Conservation (phyloP, 768 basidiomycete species). For the Thelephora ganbajun region DNA sequence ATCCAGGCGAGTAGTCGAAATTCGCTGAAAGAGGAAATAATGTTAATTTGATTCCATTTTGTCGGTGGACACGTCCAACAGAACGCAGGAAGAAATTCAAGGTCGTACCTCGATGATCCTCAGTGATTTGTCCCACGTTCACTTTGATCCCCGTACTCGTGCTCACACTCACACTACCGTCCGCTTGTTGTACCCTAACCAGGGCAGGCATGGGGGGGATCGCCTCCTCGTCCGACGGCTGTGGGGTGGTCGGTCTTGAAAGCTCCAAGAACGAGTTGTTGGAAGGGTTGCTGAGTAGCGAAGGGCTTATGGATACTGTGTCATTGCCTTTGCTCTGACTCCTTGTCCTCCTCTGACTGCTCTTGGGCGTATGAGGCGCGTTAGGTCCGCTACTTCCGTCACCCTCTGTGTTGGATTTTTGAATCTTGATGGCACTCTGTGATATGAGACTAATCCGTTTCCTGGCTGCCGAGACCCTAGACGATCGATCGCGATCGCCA, state of each 20-base stretch:
- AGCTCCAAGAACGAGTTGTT: neutral
- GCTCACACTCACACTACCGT: neutral
- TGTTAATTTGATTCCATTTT: no score
- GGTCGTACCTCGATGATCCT: no score
- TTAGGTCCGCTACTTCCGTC: neutral
- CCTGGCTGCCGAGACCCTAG: constrained; percentile 45
- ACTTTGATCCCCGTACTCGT: neutral
- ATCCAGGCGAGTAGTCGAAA: no score
- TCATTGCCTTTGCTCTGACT: neutral
- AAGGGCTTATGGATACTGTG: neutral
- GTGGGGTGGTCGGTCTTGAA: neutral
- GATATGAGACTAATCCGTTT: constrained; percentile 50
- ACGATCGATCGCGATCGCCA: neutral
- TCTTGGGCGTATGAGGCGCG: neutral
- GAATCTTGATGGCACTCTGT: constrained; percentile 53
- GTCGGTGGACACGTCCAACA: no score
- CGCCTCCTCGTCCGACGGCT: neutral
- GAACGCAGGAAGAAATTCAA: no score
- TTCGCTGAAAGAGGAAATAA: no score
- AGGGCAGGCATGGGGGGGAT: neutral
- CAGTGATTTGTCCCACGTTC: no score
- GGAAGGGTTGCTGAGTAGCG: neutral
- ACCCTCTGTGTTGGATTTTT: constrained; percentile 11
- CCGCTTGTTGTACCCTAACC: neutral
- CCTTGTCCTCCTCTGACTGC: neutral